Evolutionary conservation across 305 asterid species (phyloP).

Genomic region (Plantago coronopus): DNA sequence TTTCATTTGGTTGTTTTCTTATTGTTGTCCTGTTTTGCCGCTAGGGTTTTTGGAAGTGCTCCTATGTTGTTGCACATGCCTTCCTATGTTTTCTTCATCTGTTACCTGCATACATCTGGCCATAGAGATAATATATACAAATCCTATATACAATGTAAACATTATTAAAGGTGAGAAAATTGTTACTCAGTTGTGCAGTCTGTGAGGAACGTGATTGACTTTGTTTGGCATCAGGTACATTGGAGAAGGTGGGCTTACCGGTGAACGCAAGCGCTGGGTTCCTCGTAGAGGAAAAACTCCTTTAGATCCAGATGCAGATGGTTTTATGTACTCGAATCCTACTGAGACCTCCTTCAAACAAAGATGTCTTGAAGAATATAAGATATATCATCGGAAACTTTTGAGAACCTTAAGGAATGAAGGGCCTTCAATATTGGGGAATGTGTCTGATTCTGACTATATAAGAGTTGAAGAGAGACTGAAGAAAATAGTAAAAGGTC

Average conservation of each 20-base stretch:
- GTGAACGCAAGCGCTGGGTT: conserved; percentile 97
- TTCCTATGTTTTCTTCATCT: conserved; percentile 4
- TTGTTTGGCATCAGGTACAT: conserved; percentile 61
- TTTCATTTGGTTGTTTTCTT: conserved; percentile 14
- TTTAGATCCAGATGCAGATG: conserved; percentile 93
- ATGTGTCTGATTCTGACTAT: conserved; percentile 73
- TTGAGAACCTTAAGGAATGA: conserved; percentile 71
- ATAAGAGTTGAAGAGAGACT: conserved; percentile 85
- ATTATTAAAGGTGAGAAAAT: conserved; percentile 3
- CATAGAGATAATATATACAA: conserved; percentile 13
- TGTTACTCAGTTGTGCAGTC: conserved; percentile 15
- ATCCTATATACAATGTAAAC: not conserved
- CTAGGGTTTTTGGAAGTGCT: no score
- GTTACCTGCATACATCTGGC: conserved; percentile 9
- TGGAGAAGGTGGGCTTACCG: conserved; percentile 97
- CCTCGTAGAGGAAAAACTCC: conserved; percentile 98
- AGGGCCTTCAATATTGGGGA: conserved; percentile 78
- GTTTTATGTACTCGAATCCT: conserved; percentile 80
- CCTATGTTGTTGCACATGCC: not conserved
- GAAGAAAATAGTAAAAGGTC: conserved; percentile 85
- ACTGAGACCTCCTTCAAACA: conserved; percentile 94
- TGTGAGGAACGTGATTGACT: conserved; percentile 28
- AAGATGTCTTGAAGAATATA: conserved; percentile 86
- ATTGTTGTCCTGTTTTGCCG: conserved; percentile 11
- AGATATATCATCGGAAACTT: conserved; percentile 77